Conservation (phyloP, 129 eudicot species). For the Deinandra increscens region DNA sequence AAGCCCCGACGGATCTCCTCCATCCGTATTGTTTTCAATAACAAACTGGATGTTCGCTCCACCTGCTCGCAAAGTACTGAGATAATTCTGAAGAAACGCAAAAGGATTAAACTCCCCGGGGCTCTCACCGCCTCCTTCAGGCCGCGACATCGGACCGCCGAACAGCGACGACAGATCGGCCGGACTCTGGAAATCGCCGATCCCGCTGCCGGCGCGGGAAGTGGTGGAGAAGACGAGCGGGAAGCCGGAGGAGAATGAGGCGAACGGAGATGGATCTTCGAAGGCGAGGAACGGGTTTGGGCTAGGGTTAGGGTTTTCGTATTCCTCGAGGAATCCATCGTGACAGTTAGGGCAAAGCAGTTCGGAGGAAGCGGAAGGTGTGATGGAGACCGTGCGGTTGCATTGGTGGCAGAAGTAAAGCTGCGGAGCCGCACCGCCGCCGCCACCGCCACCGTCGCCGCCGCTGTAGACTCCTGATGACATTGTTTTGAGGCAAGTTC, state of each 20-base stretch:
- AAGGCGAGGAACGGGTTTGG: conserved; percentile 35
- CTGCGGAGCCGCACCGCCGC: conserved; percentile 25
- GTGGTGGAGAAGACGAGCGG: conserved; percentile 47
- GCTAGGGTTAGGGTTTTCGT: conserved; percentile 49
- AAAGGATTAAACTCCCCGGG: conserved; percentile 67
- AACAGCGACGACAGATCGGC: conserved; percentile 38
- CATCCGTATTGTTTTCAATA: conserved; percentile 41
- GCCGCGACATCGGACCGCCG: conserved; percentile 31
- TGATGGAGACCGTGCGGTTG: conserved; percentile 53
- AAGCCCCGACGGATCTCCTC: conserved; percentile 28
- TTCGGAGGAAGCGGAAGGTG: conserved; percentile 44
- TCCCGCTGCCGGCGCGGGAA: conserved; percentile 30
- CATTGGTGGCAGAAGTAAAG: conserved; percentile 75
- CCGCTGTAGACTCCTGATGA: conserved; percentile 25
- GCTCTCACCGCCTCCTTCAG: conserved; percentile 18
- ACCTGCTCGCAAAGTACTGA: conserved; percentile 48
- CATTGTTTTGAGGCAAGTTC: conserved; percentile 25
- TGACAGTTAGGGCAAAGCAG: conserved; percentile 71
- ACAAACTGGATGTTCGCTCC: conserved; percentile 84
- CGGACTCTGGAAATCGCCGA: conserved; percentile 26
- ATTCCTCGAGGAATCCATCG: conserved; percentile 81
- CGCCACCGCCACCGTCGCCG: conserved; percentile 25
- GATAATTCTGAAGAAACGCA: conserved; percentile 54
- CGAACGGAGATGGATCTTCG: conserved; percentile 37
- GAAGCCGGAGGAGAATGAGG: conserved; percentile 26